Conservation (phyloP, 2,329 filamentous ascomycete genomes). For the Akanthomyces muscarius region DNA sequence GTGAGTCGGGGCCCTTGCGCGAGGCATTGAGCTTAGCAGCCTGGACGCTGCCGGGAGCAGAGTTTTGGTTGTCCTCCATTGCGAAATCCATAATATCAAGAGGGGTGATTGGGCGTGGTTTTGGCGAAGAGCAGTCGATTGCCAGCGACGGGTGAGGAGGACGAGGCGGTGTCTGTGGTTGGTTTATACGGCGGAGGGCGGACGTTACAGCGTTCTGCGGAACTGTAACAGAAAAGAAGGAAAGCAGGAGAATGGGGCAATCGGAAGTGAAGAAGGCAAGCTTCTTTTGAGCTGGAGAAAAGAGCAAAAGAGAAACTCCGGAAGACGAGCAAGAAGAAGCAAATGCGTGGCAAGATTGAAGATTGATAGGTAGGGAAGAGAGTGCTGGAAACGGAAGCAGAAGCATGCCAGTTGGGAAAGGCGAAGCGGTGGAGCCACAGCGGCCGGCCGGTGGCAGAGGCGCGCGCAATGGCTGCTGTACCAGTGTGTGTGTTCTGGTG, state of each 20-base stretch:
- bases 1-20: constrained; percentile 59
- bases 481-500: not conserved
- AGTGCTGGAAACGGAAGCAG: constrained; percentile 14
- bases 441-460: too few relatives aligned
- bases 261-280: not conserved
- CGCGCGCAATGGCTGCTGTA: not conserved
- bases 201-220: not conserved
- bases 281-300: not conserved
- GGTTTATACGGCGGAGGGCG: not conserved
- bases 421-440: constrained; percentile 1
- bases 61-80: constrained; percentile 60
- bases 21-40: constrained; percentile 57
- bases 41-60: constrained; percentile 58
- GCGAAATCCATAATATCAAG: constrained; percentile 37
- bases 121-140: too few relatives aligned
- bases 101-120: not conserved
- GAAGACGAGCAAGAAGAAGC: not conserved
- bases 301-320: not conserved
- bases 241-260: not conserved
- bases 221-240: not conserved
- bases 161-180: not conserved
- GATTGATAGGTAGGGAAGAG: constrained; percentile 3
- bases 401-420: constrained; percentile 1
- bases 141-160: not conserved
- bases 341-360: not conserved